Percentiles rank a stretch among this genome's conserved stretches.
phyloP scores from a whole-genome alignment of 2,329 filamentous ascomycete species.

The Colletotrichum musae region DNA sequence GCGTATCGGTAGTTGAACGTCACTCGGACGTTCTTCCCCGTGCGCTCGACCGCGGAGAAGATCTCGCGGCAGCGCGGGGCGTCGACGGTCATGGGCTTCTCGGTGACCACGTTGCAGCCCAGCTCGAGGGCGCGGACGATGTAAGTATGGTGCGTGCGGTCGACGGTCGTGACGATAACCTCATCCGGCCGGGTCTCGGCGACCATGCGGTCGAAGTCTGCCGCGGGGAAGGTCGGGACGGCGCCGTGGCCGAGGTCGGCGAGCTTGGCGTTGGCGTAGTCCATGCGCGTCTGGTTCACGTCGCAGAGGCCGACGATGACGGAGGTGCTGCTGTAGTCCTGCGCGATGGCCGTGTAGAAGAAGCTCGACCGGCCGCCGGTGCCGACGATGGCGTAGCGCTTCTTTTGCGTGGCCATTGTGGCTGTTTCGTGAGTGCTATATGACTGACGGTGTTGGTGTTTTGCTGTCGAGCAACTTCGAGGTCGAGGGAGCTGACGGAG shows the following conservation, averaged over 20 bases:
- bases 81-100: conserved; percentile 69
- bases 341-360: conserved; percentile 72
- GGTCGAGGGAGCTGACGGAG: neutral
- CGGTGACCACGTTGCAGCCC: conserved; percentile 64
- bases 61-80: conserved; percentile 67
- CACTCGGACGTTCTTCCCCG: conserved; percentile 59
- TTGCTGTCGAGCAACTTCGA: neutral
- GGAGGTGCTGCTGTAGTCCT: conserved; percentile 65
- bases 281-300: conserved; percentile 72
- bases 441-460: neutral
- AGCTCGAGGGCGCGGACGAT: conserved; percentile 70
- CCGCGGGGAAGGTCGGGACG: conserved; percentile 68
- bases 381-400: conserved; percentile 70
- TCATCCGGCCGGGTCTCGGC: conserved; percentile 70
- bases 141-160: conserved; percentile 73
- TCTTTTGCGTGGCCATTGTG: conserved; percentile 45
- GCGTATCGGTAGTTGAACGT: conserved; percentile 68
- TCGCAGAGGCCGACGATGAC: conserved; percentile 71
- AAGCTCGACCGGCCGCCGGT: conserved; percentile 72
- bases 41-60: conserved; percentile 66
- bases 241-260: conserved; percentile 59
- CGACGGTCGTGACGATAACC: conserved; percentile 75
- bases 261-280: conserved; percentile 68
- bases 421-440: neutral
- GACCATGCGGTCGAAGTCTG: conserved; percentile 72